Conservation (phyloP, 140 eudicot genomes). For the Flaveria floridana region DNA sequence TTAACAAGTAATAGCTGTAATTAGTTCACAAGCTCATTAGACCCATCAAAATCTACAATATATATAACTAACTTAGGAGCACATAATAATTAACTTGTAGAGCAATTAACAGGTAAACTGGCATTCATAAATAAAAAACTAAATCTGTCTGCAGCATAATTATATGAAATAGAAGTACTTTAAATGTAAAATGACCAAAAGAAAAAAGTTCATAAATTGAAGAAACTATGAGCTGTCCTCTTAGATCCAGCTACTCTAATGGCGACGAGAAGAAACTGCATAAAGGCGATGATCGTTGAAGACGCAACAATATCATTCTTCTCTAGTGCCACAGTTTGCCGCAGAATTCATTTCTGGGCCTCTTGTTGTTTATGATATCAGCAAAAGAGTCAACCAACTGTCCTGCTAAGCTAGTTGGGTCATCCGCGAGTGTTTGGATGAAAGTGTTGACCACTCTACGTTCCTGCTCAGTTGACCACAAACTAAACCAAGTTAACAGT, state of each 20-base stretch:
- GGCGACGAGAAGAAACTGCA: not conserved
- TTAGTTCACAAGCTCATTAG: not conserved
- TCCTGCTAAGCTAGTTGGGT: not conserved
- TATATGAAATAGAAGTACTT: conserved; percentile 18
- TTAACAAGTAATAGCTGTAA: not conserved
- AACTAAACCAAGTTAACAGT: conserved; percentile 1
- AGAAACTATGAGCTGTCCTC: conserved; percentile 21
- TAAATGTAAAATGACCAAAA: conserved; percentile 13
- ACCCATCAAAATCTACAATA: not conserved
- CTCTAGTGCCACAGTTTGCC: not conserved
- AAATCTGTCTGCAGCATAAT: conserved; percentile 11
- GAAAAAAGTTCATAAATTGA: conserved; percentile 19
- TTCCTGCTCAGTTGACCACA: not conserved
- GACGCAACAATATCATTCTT: conserved; percentile 17
- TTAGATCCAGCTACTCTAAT: conserved; percentile 1
- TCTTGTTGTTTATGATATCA: not conserved
- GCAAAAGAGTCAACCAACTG: conserved; percentile 11
- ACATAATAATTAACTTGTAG: not conserved
- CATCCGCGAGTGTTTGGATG: conserved; percentile 12
- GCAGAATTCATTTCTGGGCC: not conserved
- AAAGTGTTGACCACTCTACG: conserved; percentile 16
- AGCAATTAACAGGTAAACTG: not conserved
- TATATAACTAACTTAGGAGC: too few relatives aligned
- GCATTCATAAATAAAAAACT: conserved; percentile 5
- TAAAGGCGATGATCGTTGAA: not conserved